Evolutionary conservation across 164 flowering plant genomes (phyloP).

Genomic region (Annona cherimola): DNA sequence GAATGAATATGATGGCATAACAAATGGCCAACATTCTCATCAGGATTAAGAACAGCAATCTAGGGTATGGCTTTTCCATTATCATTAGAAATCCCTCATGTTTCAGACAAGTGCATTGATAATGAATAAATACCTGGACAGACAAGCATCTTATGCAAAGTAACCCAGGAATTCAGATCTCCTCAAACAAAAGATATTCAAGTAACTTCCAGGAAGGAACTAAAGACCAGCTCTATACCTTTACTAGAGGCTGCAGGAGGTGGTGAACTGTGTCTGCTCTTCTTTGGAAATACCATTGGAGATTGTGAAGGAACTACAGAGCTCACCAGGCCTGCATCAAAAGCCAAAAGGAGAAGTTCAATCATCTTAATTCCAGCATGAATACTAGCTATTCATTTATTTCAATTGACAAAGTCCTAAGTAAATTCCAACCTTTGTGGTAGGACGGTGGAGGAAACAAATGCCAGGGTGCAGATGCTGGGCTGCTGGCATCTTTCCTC

Average conservation of each 20-base stretch:
- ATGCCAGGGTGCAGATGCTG: conserved; percentile 35
- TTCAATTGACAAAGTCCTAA: background rate
- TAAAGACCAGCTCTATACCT: conserved; percentile 23
- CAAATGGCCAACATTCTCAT: no score
- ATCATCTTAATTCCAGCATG: background rate
- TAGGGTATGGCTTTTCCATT: background rate
- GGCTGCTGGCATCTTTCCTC: conserved; percentile 23
- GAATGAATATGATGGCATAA: no score
- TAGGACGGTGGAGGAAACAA: conserved; percentile 24
- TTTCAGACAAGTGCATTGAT: no score
- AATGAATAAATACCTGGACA: background rate
- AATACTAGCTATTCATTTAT: background rate
- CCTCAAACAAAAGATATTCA: background rate
- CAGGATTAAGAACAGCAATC: background rate
- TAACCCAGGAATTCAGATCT: background rate
- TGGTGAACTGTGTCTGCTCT: conserved; percentile 19
- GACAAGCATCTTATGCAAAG: background rate
- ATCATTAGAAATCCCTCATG: background rate
- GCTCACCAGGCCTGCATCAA: conserved; percentile 22
- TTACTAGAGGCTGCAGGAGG: conserved; percentile 6
- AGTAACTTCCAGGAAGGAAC: background rate
- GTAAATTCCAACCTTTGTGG: conserved; percentile 35
- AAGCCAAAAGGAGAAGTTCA: background rate
- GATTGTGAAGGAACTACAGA: conserved; percentile 24
- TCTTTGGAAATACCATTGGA: conserved; percentile 19